phyloP scores from a whole-genome alignment of 2,329 filamentous ascomycete genomes.

The Neofusicoccum cordaticola region DNA sequence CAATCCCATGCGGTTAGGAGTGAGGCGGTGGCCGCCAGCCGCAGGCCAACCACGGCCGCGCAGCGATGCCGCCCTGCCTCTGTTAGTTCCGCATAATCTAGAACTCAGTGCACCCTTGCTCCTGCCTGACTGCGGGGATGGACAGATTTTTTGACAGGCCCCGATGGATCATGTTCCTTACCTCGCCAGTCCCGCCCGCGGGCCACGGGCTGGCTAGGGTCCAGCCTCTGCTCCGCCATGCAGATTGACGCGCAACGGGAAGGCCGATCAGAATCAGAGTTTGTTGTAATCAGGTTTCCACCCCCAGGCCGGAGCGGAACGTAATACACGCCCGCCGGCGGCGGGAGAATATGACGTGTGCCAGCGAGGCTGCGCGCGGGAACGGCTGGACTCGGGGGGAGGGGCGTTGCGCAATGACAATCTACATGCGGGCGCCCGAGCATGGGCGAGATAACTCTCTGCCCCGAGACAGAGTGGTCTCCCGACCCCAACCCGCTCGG shows the following conservation, averaged over 20 bases:
- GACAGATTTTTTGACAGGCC: not conserved
- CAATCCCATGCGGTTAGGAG: not conserved
- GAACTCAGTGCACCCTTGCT: not conserved
- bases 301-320: not conserved
- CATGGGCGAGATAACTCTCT: not conserved
- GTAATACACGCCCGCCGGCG: too few relatives aligned
- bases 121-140: too few relatives aligned
- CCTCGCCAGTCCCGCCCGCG: not conserved
- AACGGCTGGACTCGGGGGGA: not conserved
- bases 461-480: too few relatives aligned
- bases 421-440: not conserved
- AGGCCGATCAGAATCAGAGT: not conserved
- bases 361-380: not conserved
- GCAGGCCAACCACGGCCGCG: too few relatives aligned
- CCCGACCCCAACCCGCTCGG: not conserved
- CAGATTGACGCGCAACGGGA: not conserved
- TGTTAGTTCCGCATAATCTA: not conserved
- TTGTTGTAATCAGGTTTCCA: not conserved
- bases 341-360: not conserved
- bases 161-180: not conserved
- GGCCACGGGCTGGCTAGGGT: not conserved
- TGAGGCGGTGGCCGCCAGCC: not conserved
- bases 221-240: not conserved
- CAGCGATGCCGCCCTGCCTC: too few relatives aligned
- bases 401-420: not conserved